Evolutionary conservation across 352 stramenopile genomes (phyloP).

Genomic region (Phytophthora cajani): DNA sequence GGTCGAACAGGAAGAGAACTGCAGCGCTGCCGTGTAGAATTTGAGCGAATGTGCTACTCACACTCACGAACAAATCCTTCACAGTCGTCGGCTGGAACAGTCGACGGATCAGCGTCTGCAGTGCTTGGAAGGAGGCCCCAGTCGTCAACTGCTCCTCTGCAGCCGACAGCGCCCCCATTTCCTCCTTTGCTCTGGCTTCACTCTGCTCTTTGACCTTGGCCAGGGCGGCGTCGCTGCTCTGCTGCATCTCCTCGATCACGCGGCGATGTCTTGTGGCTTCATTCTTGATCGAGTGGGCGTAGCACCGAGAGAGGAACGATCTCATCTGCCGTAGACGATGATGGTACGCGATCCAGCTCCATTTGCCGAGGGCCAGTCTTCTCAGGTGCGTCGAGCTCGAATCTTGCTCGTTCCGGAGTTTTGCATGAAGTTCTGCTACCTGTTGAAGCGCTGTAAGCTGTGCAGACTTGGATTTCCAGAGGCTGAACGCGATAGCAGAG

Average conservation of each 20-base stretch:
- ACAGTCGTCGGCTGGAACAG: conserved; percentile 40
- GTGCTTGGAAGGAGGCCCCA: conserved; percentile 31
- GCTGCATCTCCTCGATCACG: conserved; percentile 22
- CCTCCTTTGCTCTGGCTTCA: conserved; percentile 15
- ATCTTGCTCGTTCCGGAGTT: conserved; percentile 23
- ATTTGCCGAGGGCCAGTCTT: conserved; percentile 41
- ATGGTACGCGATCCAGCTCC: conserved; percentile 62
- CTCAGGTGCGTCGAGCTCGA: conserved; percentile 21
- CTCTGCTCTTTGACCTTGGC: conserved; percentile 15
- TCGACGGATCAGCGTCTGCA: conserved; percentile 61
- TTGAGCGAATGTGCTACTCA: conserved; percentile 47
- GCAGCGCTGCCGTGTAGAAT: conserved; percentile 50
- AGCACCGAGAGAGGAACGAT: conserved; percentile 43
- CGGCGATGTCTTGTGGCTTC: conserved; percentile 13
- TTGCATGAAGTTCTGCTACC: conserved; percentile 13
- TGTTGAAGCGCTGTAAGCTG: conserved; percentile 22
- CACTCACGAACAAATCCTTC: conserved; percentile 53
- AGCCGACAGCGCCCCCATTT: conserved; percentile 20
- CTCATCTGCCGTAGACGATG: conserved; percentile 39
- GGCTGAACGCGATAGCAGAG: conserved; percentile 24
- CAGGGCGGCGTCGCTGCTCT: conserved; percentile 19
- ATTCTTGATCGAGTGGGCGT: conserved; percentile 16
- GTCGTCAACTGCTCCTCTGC: conserved; percentile 36
- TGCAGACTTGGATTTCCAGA: conserved; percentile 27
- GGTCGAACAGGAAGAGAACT: conserved; percentile 69